Evolutionary conservation across 2,329 filamentous ascomycete genomes (phyloP).

Genomic region (Phyllosticta paracitricarpa): DNA sequence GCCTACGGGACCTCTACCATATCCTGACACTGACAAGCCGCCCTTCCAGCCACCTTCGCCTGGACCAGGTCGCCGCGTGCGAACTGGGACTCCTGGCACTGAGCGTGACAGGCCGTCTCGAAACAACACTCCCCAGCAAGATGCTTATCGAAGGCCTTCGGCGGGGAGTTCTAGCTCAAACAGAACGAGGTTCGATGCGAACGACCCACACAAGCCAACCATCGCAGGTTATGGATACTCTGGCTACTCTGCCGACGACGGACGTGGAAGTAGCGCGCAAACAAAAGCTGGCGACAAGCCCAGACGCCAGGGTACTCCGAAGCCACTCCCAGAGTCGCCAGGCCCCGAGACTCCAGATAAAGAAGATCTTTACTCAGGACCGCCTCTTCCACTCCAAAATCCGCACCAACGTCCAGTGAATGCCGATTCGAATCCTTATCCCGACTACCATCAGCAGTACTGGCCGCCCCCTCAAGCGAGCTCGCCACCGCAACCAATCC

Average conservation of each 20-base stretch:
- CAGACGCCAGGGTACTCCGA: conserved; percentile 64
- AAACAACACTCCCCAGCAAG: conserved; percentile 24
- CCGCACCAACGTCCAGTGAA: conserved; percentile 33
- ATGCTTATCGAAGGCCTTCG: conserved; percentile 22
- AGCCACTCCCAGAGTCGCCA: conserved; percentile 72
- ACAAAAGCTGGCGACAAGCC: conserved; percentile 60
- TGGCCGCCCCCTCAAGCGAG: conserved; percentile 33
- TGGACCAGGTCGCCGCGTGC: conserved; percentile 16
- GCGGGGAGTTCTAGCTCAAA: conserved; percentile 18
- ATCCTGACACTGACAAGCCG: conserved; percentile 33
- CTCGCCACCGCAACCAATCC: conserved; percentile 16
- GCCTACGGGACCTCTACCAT: conserved; percentile 34
- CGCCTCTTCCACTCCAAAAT: conserved; percentile 20
- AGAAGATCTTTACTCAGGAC: conserved; percentile 68
- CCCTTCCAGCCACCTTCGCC: conserved; percentile 15
- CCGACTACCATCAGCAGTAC: conserved; percentile 51
- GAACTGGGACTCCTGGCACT: conserved; percentile 23
- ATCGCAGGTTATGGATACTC: conserved; percentile 34
- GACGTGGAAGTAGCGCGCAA: conserved; percentile 25
- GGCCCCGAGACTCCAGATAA: conserved; percentile 67
- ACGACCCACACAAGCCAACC: conserved; percentile 40
- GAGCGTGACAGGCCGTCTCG: conserved; percentile 25
- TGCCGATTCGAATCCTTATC: conserved; percentile 36
- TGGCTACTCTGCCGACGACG: conserved; percentile 20
- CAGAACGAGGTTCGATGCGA: conserved; percentile 36